Conservation (phyloP, 805 yeast species). For the Torulaspora microellipsoides region DNA sequence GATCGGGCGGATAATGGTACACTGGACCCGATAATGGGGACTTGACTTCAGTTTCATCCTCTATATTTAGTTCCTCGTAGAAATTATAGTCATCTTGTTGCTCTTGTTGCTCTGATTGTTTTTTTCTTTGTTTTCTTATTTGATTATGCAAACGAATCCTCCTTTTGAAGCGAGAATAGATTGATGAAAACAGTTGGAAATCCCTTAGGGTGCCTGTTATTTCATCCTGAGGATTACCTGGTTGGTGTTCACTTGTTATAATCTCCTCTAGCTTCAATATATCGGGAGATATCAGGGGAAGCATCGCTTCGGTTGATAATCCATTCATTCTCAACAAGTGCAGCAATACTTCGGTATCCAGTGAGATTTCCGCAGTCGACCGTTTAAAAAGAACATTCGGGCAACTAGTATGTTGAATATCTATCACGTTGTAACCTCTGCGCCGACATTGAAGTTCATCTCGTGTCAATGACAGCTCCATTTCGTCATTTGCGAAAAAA, state of each 20-base stretch:
- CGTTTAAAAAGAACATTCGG: neutral
- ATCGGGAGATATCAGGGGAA: neutral
- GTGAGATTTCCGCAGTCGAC: slow-evolving; percentile 5
- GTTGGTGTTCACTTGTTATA: neutral
- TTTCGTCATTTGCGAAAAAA: too few species aligned
- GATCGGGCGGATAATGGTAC: slow-evolving; percentile 3
- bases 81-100: neutral
- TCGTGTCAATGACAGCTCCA: too few species aligned
- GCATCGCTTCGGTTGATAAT: neutral
- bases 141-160: neutral
- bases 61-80: neutral
- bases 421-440: too few species aligned
- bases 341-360: slow-evolving; percentile 11
- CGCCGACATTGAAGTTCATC: too few species aligned
- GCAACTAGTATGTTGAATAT: too few species aligned
- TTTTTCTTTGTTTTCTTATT: neutral
- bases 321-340: slow-evolving; percentile 7
- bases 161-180: slow-evolving; percentile 5
- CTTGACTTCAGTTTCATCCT: neutral
- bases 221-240: neutral
- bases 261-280: neutral
- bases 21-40: neutral
- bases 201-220: neutral
- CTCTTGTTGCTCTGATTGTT: neutral
- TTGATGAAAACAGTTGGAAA: slow-evolving; percentile 2